These are phyloP conservation scores for Colletotrichum melonis DNA, from an alignment of 2,329 filamentous ascomycete species.

Conservation along the genomic window DNA sequence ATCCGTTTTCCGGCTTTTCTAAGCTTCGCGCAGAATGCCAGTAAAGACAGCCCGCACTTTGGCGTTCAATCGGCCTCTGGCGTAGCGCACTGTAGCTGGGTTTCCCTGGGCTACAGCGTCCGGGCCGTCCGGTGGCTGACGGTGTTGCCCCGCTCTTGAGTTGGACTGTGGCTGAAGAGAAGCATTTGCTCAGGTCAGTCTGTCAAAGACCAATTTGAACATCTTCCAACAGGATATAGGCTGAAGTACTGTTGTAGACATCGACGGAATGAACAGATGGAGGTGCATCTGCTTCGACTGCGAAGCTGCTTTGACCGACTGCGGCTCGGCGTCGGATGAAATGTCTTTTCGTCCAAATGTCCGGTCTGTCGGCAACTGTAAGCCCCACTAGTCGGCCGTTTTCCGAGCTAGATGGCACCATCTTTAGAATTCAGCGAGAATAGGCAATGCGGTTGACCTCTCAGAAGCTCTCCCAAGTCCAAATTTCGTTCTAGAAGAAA, in stretches of 20 bases:
- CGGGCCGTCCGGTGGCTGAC: not conserved
- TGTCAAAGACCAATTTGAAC: not conserved
- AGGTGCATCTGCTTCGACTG: not conserved
- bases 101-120: not conserved
- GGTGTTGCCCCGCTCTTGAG: not conserved
- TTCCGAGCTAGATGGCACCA: not conserved
- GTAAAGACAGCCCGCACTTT: not conserved
- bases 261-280: not conserved
- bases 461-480: not conserved
- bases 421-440: not conserved
- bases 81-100: not conserved
- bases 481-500: not conserved
- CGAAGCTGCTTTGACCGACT: not conserved
- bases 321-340: not conserved
- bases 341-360: not conserved
- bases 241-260: not conserved
- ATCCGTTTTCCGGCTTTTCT: too few species aligned
- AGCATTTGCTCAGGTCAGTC: not conserved
- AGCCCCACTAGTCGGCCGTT: not conserved
- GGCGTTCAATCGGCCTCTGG: too few species aligned
- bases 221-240: not conserved
- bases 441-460: not conserved
- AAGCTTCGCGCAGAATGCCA: too few species aligned
- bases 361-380: not conserved
- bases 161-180: not conserved